Evolutionary conservation across 768 basidiomycete genomes (phyloP).

Genomic region (Boletus insuetus): DNA sequence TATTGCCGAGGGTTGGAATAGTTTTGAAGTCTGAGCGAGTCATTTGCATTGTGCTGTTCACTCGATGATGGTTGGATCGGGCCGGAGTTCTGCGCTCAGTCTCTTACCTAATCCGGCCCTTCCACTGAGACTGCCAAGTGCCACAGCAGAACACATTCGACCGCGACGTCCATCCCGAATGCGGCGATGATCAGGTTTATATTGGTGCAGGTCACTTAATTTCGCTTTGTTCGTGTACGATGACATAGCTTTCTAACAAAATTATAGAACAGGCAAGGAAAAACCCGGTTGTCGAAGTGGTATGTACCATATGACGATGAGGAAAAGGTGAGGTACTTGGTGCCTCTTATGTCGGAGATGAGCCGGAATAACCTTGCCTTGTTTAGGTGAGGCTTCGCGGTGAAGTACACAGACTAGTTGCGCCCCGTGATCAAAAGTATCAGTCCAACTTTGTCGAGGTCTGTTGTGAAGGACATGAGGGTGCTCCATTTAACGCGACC

Average conservation of each 20-base stretch:
- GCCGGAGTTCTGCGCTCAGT: too few relatives aligned
- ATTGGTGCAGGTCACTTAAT: slow-evolving; percentile 76
- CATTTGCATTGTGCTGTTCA: neutral
- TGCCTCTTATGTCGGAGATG: neutral
- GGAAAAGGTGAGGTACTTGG: slow-evolving; percentile 70
- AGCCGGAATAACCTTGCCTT: neutral
- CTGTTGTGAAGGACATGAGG: slow-evolving; percentile 19
- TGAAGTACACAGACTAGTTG: slow-evolving; percentile 94
- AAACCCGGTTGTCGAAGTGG: slow-evolving; percentile 97
- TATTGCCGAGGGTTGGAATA: too few relatives aligned
- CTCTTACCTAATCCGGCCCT: neutral
- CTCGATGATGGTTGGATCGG: neutral
- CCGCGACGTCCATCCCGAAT: slow-evolving; percentile 8
- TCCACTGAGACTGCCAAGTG: too few relatives aligned
- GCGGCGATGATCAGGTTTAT: slow-evolving; percentile 91
- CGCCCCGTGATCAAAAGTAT: slow-evolving; percentile 96
- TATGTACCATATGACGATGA: slow-evolving; percentile 99
- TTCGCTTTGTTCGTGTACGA: neutral
- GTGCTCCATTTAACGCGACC: slow-evolving; percentile 4
- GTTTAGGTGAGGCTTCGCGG: slow-evolving; percentile 85
- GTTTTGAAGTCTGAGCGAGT: neutral
- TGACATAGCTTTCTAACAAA: neutral
- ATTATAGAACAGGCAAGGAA: slow-evolving; percentile 91
- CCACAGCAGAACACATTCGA: neutral
- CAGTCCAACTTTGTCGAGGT: slow-evolving; percentile 99